Percentiles rank a stretch among this genome's conserved stretches.
These are phyloP conservation scores for Epichloe uncinata DNA, from an alignment of 2,329 filamentous ascomycete genomes.

Conservation along the genomic window DNA sequence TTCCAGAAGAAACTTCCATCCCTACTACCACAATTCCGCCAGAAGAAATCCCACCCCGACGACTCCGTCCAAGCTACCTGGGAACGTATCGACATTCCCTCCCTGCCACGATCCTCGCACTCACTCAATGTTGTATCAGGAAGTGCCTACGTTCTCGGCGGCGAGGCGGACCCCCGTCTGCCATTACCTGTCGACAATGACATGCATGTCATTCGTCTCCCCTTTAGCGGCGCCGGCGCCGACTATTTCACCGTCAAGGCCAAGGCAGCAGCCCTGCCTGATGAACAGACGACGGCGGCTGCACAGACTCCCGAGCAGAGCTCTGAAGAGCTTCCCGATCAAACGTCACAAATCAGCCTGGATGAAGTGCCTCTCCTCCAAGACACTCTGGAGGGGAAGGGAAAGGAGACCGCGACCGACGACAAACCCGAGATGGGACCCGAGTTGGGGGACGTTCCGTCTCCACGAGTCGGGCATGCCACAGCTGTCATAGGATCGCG, in stretches of 20 bases:
- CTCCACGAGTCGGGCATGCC: slow-evolving; percentile 60
- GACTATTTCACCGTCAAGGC: slow-evolving; percentile 47
- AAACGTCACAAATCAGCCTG: slow-evolving; percentile 20
- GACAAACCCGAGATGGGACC: slow-evolving; percentile 11
- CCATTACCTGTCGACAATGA: slow-evolving; percentile 51
- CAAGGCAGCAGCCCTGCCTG: slow-evolving; percentile 21
- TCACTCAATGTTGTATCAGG: slow-evolving; percentile 46
- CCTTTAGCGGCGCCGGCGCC: slow-evolving; percentile 40
- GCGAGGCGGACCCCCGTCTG: slow-evolving; percentile 52
- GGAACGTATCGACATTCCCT: slow-evolving; percentile 41
- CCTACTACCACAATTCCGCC: slow-evolving; percentile 7
- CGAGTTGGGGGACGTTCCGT: slow-evolving; percentile 35
- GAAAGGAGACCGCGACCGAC: slow-evolving; percentile 21
- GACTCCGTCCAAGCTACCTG: slow-evolving; percentile 33
- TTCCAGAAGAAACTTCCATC: slow-evolving; percentile 2
- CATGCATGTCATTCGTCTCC: slow-evolving; percentile 52
- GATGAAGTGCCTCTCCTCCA: slow-evolving; percentile 30
- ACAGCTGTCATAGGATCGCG: slow-evolving; percentile 53
- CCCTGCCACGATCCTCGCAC: slow-evolving; percentile 62
- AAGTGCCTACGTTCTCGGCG: slow-evolving; percentile 59
- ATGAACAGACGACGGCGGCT: slow-evolving; percentile 3
- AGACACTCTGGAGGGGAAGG: slow-evolving; percentile 21
- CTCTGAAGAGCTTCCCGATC: not conserved
- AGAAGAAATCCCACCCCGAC: slow-evolving; percentile 25
- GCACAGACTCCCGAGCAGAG: slow-evolving; percentile 2